Evolutionary conservation across 2,329 filamentous ascomycete genomes (phyloP).

Genomic region (Fusarium sp.): DNA sequence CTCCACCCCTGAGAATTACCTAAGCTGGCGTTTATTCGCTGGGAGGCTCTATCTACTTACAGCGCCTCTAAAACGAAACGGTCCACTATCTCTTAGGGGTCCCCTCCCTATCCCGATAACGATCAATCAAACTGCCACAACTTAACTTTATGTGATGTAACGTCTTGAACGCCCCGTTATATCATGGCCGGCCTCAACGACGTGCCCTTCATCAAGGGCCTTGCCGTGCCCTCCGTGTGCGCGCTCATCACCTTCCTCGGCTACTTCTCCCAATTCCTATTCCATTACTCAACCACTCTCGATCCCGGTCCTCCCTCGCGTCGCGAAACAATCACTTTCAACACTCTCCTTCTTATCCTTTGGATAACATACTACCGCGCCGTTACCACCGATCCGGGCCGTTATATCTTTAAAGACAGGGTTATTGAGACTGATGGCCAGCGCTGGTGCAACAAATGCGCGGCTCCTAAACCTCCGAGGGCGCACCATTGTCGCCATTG

Average conservation of each 20-base stretch:
- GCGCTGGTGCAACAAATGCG: constrained; percentile 82
- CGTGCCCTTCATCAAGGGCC: constrained; percentile 60
- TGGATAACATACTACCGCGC: constrained; percentile 77
- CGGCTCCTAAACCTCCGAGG: constrained; percentile 78
- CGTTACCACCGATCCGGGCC: constrained; percentile 69
- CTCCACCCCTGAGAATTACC: constrained; percentile 35
- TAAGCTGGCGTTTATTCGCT: constrained; percentile 26
- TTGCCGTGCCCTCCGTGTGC: constrained; percentile 78
- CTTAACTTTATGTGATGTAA: constrained; percentile 28
- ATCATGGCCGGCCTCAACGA: constrained; percentile 59
- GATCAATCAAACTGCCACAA: constrained; percentile 2
- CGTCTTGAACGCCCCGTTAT: constrained; percentile 3
- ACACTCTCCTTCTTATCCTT: constrained; percentile 71
- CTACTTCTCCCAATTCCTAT: constrained; percentile 79
- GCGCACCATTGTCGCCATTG: constrained; percentile 87
- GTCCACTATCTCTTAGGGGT: constrained; percentile 18
- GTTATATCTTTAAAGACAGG: constrained; percentile 60
- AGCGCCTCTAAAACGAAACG: constrained; percentile 10
- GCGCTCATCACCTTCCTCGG: constrained; percentile 75
- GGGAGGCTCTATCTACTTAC: background rate
- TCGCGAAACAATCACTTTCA: constrained; percentile 72
- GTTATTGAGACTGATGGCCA: constrained; percentile 51
- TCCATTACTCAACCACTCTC: constrained; percentile 65
- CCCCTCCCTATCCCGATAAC: constrained; percentile 13
- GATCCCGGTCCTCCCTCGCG: constrained; percentile 70